phyloP scores from a whole-genome alignment of 2,329 filamentous ascomycete species.

The Huntiella abstrusa region DNA sequence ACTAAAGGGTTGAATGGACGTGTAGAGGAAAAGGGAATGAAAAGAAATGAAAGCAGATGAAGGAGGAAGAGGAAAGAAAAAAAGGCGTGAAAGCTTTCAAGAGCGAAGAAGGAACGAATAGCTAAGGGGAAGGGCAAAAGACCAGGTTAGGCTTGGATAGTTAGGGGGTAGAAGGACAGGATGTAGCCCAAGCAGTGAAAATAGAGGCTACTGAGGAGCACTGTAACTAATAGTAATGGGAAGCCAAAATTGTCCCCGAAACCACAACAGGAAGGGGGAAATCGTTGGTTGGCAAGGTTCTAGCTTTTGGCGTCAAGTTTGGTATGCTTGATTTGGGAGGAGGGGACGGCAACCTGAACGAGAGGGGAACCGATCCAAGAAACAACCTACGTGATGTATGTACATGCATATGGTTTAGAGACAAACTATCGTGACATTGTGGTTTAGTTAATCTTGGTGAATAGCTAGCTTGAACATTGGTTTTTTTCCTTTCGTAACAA shows the following conservation, averaged over 20 bases:
- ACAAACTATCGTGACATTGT: no score
- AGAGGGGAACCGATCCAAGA: not conserved
- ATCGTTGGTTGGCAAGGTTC: conserved; percentile 1
- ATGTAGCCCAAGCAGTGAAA: not conserved
- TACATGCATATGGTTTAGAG: no score
- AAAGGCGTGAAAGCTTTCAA: conserved; percentile 20
- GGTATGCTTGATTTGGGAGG: not conserved
- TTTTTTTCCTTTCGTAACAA: no score
- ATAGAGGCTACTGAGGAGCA: not conserved
- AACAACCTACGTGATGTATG: no score
- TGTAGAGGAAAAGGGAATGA: conserved; percentile 13
- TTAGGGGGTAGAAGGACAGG: conserved; percentile 7
- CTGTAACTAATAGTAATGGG: not conserved
- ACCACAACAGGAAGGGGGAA: conserved; percentile 1
- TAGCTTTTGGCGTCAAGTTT: not conserved
- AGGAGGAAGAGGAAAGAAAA: conserved; percentile 8
- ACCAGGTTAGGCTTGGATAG: conserved; percentile 2
- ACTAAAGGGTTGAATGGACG: conserved; percentile 15
- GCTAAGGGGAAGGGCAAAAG: conserved; percentile 8
- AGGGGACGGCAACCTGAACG: not conserved
- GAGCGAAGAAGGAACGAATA: conserved; percentile 14
- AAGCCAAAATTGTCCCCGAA: not conserved
- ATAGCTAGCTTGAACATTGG: no score
- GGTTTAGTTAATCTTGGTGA: no score
- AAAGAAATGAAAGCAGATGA: conserved; percentile 7